Evolutionary conservation across 192 early-diverging fungal species (phyloP).

Genomic region (Linnemannia zychae): DNA sequence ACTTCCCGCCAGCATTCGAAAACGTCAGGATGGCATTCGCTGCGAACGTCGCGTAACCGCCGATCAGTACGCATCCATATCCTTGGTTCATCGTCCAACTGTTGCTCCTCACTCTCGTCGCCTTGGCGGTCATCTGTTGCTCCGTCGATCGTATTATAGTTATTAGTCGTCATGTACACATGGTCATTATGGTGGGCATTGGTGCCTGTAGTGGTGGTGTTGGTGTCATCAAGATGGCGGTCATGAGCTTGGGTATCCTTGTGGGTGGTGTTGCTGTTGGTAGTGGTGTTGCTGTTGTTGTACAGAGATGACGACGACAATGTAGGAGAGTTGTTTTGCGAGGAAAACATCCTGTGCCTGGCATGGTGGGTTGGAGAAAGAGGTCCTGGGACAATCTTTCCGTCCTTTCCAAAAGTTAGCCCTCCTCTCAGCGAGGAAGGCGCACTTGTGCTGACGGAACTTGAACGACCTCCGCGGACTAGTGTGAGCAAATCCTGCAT

Average conservation of each 20-base stretch:
- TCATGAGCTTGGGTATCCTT: constrained; percentile 55
- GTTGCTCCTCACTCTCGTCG: neutral
- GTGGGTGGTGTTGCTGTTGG: neutral
- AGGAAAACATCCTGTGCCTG: constrained; percentile 12
- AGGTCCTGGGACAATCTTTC: constrained; percentile 26
- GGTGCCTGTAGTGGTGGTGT: neutral
- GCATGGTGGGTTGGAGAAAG: neutral
- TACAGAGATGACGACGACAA: constrained; percentile 31
- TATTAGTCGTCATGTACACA: constrained; percentile 10
- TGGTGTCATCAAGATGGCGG: constrained; percentile 16
- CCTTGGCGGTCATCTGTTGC: constrained; percentile 10
- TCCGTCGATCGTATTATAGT: constrained; percentile 6
- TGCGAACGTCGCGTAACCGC: constrained; percentile 34
- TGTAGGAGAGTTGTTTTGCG: constrained; percentile 19
- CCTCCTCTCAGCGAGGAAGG: constrained; percentile 34
- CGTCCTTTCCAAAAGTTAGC: constrained; percentile 34
- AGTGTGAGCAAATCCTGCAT: constrained; percentile 52
- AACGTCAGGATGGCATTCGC: constrained; percentile 52
- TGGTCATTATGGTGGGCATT: constrained; percentile 9
- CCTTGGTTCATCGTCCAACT: constrained; percentile 31
- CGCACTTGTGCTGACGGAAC: constrained; percentile 38
- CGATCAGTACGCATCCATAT: constrained; percentile 43
- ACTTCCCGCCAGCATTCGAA: constrained; percentile 54
- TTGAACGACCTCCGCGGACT: constrained; percentile 50
- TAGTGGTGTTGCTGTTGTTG: constrained; percentile 6